phyloP scores from a whole-genome alignment of 2,329 filamentous ascomycete genomes.

The Aspergillus brunneoviolaceus region DNA sequence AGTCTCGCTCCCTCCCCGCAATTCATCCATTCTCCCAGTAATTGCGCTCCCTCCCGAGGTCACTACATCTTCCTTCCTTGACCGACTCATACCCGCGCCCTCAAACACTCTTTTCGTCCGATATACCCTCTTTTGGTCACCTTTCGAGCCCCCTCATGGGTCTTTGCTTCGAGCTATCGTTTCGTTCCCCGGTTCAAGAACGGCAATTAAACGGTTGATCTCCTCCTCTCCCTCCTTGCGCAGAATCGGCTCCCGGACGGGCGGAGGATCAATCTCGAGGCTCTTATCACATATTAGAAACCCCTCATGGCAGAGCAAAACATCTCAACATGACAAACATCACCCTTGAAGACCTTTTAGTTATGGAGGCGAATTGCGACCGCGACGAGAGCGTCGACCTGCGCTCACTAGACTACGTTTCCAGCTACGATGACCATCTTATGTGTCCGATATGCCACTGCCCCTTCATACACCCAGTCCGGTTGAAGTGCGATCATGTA shows the following conservation, averaged over 20 bases:
- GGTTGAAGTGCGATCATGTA: constrained; percentile 62
- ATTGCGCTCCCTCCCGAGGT: constrained; percentile 8
- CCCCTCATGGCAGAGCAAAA: background rate
- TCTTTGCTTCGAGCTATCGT: constrained; percentile 20
- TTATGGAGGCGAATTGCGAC: constrained; percentile 30
- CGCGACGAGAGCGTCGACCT: constrained; percentile 50
- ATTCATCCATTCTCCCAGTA: constrained; percentile 2
- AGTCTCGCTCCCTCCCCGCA: constrained; percentile 6
- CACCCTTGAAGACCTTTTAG: constrained; percentile 34
- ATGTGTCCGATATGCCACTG: constrained; percentile 65
- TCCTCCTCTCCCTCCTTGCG: constrained; percentile 13
- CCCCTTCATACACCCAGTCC: constrained; percentile 59
- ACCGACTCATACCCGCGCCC: background rate
- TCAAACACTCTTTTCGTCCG: constrained; percentile 13
- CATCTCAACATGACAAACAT: constrained; percentile 21
- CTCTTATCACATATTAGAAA: constrained; percentile 6
- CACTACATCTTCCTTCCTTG: constrained; percentile 10
- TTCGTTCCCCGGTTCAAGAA: constrained; percentile 19
- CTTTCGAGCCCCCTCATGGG: constrained; percentile 24
- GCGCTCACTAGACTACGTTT: constrained; percentile 58
- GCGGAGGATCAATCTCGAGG: background rate
- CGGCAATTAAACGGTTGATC: constrained; percentile 19
- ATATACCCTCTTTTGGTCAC: background rate
- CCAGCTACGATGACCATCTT: constrained; percentile 58
- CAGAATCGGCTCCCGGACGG: background rate